Conservation (phyloP, 805 yeast genomes). For the Vanderwaltozyma tropicalis region DNA sequence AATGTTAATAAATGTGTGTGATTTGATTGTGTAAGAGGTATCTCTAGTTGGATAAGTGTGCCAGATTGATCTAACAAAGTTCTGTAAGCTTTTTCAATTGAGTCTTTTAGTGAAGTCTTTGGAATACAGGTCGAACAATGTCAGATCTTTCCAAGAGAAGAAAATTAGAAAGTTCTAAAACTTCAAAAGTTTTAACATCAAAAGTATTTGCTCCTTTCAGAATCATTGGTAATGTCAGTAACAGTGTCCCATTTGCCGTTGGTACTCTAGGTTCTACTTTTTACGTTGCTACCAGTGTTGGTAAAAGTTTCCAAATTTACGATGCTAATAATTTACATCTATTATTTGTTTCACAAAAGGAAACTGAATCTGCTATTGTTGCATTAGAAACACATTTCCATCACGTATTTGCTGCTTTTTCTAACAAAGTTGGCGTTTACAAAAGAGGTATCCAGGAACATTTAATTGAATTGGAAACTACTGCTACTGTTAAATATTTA, state of each 20-base stretch:
- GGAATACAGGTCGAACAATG: neutral
- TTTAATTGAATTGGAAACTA: constrained; percentile 27
- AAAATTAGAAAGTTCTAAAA: constrained; percentile 4
- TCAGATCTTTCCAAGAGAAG: constrained; percentile 15
- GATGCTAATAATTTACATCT: constrained; percentile 82
- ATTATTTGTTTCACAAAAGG: constrained; percentile 74
- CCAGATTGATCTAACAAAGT: no score
- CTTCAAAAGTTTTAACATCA: constrained; percentile 26
- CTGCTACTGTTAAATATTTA: constrained; percentile 36
- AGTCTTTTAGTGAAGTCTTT: neutral
- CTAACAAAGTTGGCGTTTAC: constrained; percentile 61
- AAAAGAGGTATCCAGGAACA: constrained; percentile 62
- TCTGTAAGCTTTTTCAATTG: no score
- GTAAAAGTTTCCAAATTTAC: constrained; percentile 80
- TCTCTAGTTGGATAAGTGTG: no score
- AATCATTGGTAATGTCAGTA: constrained; percentile 84
- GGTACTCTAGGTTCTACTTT: constrained; percentile 84
- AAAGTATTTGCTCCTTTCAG: constrained; percentile 78
- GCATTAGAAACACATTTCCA: constrained; percentile 74
- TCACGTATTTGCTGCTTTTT: constrained; percentile 69
- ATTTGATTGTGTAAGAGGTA: no score
- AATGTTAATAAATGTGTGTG: no score
- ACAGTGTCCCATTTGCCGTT: constrained; percentile 72
- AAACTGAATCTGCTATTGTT: constrained; percentile 60
- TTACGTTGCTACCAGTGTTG: constrained; percentile 83